These are phyloP conservation scores for Fraxinus nigra DNA, from an alignment of 305 asterid species.

Conservation along the genomic window DNA sequence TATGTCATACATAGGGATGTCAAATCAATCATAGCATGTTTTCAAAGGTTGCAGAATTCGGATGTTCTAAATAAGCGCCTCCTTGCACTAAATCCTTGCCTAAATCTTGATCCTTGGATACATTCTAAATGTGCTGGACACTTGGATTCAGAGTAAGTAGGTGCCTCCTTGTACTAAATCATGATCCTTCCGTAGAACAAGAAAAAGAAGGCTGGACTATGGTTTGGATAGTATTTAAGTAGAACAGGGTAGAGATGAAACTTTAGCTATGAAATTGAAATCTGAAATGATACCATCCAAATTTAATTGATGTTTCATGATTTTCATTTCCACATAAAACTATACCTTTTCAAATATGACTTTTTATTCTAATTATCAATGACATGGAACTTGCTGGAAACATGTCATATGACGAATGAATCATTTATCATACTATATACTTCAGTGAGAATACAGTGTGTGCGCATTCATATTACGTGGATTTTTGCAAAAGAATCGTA, in stretches of 20 bases:
- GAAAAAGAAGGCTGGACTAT: neutral
- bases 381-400: neutral
- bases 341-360: neutral
- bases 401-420: neutral
- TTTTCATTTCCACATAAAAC: neutral
- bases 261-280: neutral
- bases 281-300: neutral
- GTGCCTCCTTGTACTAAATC: neutral
- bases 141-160: constrained; percentile 88
- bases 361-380: neutral
- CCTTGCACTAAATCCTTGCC: constrained; percentile 36
- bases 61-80: constrained; percentile 83
- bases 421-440: neutral
- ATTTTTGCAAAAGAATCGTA: neutral
- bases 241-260: neutral
- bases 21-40: constrained; percentile 80
- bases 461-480: neutral
- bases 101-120: too few species aligned
- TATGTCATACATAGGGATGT: constrained; percentile 51
- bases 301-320: neutral
- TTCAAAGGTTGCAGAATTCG: constrained; percentile 82
- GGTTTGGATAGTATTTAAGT: neutral
- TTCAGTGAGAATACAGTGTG: neutral
- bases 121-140: constrained; percentile 37
- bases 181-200: neutral